phyloP scores from a whole-genome alignment of 1,284 basidiomycete species.

The Microbotryum intermedium region DNA sequence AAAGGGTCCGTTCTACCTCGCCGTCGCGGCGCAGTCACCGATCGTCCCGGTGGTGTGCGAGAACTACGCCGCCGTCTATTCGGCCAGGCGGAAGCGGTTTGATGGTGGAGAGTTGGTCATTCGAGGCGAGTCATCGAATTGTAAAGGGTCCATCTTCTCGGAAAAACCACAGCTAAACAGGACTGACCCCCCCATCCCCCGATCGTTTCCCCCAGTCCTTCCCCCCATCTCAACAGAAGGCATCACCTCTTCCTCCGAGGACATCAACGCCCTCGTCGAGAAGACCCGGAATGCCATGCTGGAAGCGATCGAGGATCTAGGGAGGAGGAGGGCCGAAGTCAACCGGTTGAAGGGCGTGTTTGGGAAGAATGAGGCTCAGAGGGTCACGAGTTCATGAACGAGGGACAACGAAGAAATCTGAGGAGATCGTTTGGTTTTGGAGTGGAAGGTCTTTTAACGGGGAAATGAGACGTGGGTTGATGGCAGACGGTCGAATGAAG shows the following conservation, averaged over 20 bases:
- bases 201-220: slow-evolving; percentile 50
- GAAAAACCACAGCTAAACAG: slow-evolving; percentile 7
- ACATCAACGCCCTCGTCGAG: slow-evolving; percentile 55
- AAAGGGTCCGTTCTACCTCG: slow-evolving; percentile 96
- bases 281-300: slow-evolving; percentile 67
- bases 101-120: slow-evolving; percentile 68
- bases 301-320: slow-evolving; percentile 40
- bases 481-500: too few species aligned
- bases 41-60: slow-evolving; percentile 87
- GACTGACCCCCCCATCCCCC: not conserved
- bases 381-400: too few species aligned
- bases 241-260: slow-evolving; percentile 49
- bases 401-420: too few species aligned
- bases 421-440: too few species aligned
- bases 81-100: slow-evolving; percentile 47
- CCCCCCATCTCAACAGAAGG: slow-evolving; percentile 65
- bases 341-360: slow-evolving; percentile 8
- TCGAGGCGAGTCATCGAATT: slow-evolving; percentile 54
- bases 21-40: slow-evolving; percentile 72
- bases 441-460: too few species aligned
- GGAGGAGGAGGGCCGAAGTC: slow-evolving; percentile 18
- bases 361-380: not conserved
- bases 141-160: too few species aligned
- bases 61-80: slow-evolving; percentile 47
- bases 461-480: too few species aligned